These are phyloP conservation scores for Theileria annulata DNA, from an alignment of 169 alveolate genomes.

Conservation along the genomic window DNA sequence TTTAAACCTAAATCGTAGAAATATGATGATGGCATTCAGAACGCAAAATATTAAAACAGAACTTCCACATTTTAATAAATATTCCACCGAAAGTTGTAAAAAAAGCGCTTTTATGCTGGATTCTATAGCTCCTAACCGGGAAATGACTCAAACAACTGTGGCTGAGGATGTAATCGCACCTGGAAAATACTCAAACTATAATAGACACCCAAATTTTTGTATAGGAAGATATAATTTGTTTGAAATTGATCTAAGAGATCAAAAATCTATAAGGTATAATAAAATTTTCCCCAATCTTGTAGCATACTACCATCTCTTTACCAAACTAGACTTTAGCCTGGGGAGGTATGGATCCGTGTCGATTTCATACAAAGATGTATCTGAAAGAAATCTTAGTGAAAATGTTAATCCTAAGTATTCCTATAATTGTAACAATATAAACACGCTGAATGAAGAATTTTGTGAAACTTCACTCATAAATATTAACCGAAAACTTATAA, in stretches of 20 bases:
- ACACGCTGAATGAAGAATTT: not conserved
- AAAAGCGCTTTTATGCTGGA: not conserved
- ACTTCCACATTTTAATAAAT: not conserved
- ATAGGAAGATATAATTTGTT: constrained; percentile 1
- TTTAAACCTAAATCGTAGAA: not conserved
- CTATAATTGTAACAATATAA: not conserved
- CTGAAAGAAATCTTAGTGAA: not conserved
- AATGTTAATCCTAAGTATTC: not conserved
- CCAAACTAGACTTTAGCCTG: not conserved
- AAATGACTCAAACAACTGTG: not conserved
- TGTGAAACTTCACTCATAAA: constrained; percentile 5
- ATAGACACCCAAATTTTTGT: constrained; percentile 25
- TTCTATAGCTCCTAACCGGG: not conserved
- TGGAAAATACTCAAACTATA: constrained; percentile 1
- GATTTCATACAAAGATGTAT: not conserved
- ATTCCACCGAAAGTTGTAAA: not conserved
- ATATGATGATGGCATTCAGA: not conserved
- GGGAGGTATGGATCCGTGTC: not conserved
- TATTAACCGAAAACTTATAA: not conserved
- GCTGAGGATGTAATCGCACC: not conserved
- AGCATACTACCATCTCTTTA: not conserved
- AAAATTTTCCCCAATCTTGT: not conserved
- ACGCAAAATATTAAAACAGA: not conserved
- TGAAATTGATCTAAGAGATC: not conserved
- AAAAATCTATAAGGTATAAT: not conserved